Evolutionary conservation across 2,329 filamentous ascomycete species (phyloP).

Genomic region (Penicillium sp.): DNA sequence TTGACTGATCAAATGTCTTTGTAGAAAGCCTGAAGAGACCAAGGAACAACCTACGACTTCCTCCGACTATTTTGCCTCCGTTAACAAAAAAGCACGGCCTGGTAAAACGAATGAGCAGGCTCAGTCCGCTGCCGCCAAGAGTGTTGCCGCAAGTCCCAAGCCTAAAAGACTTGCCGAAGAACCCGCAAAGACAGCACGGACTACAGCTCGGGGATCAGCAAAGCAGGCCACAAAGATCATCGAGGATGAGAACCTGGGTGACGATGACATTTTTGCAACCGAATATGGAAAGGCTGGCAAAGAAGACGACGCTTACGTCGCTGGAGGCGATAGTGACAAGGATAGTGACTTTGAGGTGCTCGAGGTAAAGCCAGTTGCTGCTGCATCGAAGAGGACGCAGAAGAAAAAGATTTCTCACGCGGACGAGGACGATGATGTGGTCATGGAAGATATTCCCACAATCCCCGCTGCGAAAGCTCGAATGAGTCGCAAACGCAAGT

Average conservation of each 20-base stretch:
- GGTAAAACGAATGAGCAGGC: constrained; percentile 24
- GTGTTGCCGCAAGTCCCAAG: constrained; percentile 19
- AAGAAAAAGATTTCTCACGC: constrained; percentile 32
- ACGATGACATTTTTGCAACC: constrained; percentile 81
- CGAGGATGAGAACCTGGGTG: constrained; percentile 66
- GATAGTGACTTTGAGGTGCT: constrained; percentile 66
- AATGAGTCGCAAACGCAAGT: constrained; percentile 56
- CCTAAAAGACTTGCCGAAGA: constrained; percentile 18
- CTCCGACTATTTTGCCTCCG: constrained; percentile 62
- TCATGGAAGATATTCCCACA: constrained; percentile 53
- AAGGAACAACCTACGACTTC: constrained; percentile 59
- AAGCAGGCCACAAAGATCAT: constrained; percentile 44
- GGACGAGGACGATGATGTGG: constrained; percentile 47
- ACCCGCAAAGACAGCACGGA: constrained; percentile 16
- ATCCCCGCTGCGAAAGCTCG: constrained; percentile 45
- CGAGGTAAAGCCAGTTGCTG: constrained; percentile 59
- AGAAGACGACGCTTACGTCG: constrained; percentile 66
- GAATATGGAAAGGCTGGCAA: constrained; percentile 66
- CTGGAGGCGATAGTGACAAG: constrained; percentile 52
- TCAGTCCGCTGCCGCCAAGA: constrained; percentile 14
- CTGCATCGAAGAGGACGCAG: constrained; percentile 46
- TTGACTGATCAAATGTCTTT: constrained; percentile 7
- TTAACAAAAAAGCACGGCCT: constrained; percentile 55
- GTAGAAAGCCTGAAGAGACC: constrained; percentile 51
- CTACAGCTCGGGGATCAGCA: constrained; percentile 6